These are phyloP conservation scores for Naganishia randhawae DNA, from an alignment of 768 basidiomycete genomes.

Conservation along the genomic window DNA sequence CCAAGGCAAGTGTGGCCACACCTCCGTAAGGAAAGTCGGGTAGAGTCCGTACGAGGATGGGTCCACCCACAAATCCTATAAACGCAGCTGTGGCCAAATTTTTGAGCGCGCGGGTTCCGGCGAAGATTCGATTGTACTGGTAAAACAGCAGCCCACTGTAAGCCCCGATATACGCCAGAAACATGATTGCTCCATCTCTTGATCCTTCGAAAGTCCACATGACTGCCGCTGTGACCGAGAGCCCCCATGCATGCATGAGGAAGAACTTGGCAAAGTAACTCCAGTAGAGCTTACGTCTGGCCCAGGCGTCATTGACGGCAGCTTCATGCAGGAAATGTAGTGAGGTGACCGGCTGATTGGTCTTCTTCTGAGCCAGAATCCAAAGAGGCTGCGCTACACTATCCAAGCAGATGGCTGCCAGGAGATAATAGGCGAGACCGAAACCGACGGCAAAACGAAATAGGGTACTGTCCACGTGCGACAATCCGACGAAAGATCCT, in stretches of 20 bases:
- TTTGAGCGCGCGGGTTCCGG: not conserved
- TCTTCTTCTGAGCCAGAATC: not conserved
- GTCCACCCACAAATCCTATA: not conserved
- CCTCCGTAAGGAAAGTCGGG: not conserved
- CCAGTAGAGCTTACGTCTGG: not conserved
- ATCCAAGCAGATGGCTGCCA: not conserved
- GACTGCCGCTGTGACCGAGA: not conserved
- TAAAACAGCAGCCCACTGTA: not conserved
- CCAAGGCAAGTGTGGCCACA: not conserved
- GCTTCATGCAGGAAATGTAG: not conserved
- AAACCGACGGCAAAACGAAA: not conserved
- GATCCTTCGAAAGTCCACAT: not conserved
- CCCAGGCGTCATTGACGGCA: not conserved
- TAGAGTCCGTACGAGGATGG: not conserved
- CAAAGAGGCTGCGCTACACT: not conserved
- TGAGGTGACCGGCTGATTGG: not conserved
- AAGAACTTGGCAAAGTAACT: not conserved
- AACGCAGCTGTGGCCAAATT: not conserved
- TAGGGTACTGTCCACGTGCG: not conserved
- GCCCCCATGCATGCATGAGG: not conserved
- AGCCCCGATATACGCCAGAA: not conserved
- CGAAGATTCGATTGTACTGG: not conserved
- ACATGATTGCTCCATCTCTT: not conserved
- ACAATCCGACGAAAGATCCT: not conserved
- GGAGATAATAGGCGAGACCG: not conserved